phyloP scores from a whole-genome alignment of 805 yeast genomes.

The Cyberlindnera sargentensis region DNA sequence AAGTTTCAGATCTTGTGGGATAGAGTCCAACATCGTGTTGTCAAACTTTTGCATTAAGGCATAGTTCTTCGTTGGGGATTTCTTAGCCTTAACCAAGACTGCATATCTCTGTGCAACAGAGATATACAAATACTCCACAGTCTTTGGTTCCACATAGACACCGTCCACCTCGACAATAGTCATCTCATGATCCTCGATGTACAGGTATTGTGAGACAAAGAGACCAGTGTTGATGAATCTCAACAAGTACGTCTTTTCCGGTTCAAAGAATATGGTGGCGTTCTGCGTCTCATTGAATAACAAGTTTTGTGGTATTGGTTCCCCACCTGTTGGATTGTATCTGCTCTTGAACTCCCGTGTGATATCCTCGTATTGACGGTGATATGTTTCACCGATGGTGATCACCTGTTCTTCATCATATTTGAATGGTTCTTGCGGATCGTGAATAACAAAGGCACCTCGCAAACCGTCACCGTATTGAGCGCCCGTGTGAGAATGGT shows the following conservation, averaged over 20 bases:
- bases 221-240: slow-evolving; percentile 63
- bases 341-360: slow-evolving; percentile 45
- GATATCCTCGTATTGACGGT: slow-evolving; percentile 41
- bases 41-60: slow-evolving; percentile 59
- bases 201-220: slow-evolving; percentile 66
- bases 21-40: slow-evolving; percentile 57
- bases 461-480: slow-evolving; percentile 78
- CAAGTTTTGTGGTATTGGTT: slow-evolving; percentile 66
- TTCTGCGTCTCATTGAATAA: slow-evolving; percentile 61
- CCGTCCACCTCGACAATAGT: slow-evolving; percentile 75
- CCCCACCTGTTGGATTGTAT: slow-evolving; percentile 81
- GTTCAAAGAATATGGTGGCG: slow-evolving; percentile 46
- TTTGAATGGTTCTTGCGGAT: slow-evolving; percentile 40
- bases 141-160: slow-evolving; percentile 51
- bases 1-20: slow-evolving; percentile 52
- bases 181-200: slow-evolving; percentile 64
- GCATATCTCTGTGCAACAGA: slow-evolving; percentile 81
- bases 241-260: slow-evolving; percentile 55
- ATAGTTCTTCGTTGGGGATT: slow-evolving; percentile 37
- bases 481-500: slow-evolving; percentile 71
- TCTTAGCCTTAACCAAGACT: slow-evolving; percentile 55
- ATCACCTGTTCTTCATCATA: slow-evolving; percentile 58
- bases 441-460: slow-evolving; percentile 62
- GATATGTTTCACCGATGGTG: slow-evolving; percentile 60
- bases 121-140: slow-evolving; percentile 49